Base-by-base conservation (phyloP, 495 filamentous ascomycete genomes). In the Daldinia decipiens region DNA sequence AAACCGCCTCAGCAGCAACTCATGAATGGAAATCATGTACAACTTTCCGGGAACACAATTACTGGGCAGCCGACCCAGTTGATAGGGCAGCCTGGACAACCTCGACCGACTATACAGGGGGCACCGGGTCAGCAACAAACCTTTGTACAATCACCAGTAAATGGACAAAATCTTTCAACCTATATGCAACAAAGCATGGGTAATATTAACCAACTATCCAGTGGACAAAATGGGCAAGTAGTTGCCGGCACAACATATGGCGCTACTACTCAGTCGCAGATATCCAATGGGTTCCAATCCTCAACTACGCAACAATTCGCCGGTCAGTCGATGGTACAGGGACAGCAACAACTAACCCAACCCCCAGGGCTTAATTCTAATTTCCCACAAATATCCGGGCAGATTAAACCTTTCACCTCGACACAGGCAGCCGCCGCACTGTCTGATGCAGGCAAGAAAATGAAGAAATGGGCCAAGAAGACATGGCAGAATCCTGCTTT, bases 391-490 rank as follows among this genome's bases (percentile, higher is more conserved):
- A 36, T 31, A 57, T 47, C 17, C 2, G 65, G 65, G 11, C 65
- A 63, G 27, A 56, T 32, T 19, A 67, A 67, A 56, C 67, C 72
- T 24, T 73, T 72, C 27, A 65, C 60, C 45, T 73, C 73, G 6
- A 26, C 73, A 9, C 75, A 73, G 51, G 70, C 75, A 5, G 27
- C 62, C 26, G 54, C 70, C 15, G 75, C 68, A 24, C 43, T 77
- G 27, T 54, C 70, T 0, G 75, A 66, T 21, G 73, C 70, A 59
- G 68, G 73, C 19, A 77, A 77, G 43, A 71, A 70, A 26, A 68
- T 77, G 70, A 77, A 77, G 65, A 75, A 77, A 62, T 77, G 70
- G 73, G 75, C 70, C 11, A 75, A 68, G 32, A 73, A 75, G 39
- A 61, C 66, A 7, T 69, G 58, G 67, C 59, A 75, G n/a, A 77